These are phyloP conservation scores for Astrothelium subdiscretum DNA, from an alignment of 495 filamentous ascomycete genomes.

Conservation along the genomic window DNA sequence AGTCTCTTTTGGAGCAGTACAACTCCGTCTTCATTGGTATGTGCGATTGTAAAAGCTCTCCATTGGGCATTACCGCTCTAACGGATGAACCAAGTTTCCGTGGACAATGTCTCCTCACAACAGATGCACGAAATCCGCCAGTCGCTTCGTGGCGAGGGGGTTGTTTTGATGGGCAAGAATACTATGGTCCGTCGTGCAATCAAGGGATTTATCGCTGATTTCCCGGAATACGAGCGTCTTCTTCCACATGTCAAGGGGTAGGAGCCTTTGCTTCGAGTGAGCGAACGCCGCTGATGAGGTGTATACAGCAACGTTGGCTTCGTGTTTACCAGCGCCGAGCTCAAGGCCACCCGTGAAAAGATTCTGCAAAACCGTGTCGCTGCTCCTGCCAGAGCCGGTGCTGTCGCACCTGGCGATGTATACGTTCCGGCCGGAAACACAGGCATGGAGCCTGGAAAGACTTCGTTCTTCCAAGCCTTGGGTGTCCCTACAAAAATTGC, in stretches of 20 bases:
- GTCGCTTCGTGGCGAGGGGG: conserved; percentile 72
- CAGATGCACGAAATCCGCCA: conserved; percentile 99
- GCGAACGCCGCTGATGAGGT: neutral
- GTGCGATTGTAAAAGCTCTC: conserved; percentile 57
- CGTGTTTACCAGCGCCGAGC: conserved; percentile 96
- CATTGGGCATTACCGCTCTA: neutral
- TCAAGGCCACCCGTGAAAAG: conserved; percentile 83
- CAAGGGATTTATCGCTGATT: conserved; percentile 83
- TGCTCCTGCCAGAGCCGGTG: conserved; percentile 93
- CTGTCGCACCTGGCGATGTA: conserved; percentile 79
- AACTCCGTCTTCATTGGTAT: conserved; percentile 92
- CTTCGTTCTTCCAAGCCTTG: conserved; percentile 99
- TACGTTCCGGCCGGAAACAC: conserved; percentile 96
- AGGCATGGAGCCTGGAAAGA: conserved; percentile 99
- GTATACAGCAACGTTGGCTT: conserved; percentile 81
- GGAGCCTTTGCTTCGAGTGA: conserved; percentile 6
- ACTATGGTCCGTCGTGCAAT: conserved; percentile 98
- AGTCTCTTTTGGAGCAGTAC: conserved; percentile 84
- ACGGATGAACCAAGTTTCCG: conserved; percentile 7
- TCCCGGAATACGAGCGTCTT: conserved; percentile 94
- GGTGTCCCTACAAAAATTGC: conserved; percentile 99
- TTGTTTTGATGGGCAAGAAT: conserved; percentile 99
- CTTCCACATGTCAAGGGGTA: conserved; percentile 82
- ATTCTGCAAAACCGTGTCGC: conserved; percentile 95
- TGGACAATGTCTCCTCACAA: conserved; percentile 69